Conservation (phyloP, 225 moss, liverwort and hornwort genomes). For the Straminergon stramineum region DNA sequence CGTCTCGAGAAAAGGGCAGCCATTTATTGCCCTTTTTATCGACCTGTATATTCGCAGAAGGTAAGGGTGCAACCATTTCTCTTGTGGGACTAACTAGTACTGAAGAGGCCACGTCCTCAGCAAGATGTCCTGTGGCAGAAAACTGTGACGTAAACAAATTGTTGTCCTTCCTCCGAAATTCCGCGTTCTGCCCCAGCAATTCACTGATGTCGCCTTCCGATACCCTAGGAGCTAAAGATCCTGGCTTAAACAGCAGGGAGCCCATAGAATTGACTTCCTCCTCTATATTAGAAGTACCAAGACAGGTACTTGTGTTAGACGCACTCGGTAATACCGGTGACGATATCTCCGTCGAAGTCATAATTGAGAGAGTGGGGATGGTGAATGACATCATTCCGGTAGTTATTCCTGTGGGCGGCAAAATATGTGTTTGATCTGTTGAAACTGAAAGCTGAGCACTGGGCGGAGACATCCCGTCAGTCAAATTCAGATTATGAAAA, state of each 20-base stretch:
- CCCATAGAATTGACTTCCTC: constrained; percentile 7
- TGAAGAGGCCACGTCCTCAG: constrained; percentile 58
- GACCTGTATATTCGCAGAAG: not conserved
- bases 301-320: not conserved
- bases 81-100: constrained; percentile 27
- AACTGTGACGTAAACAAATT: constrained; percentile 17
- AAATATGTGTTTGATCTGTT: constrained; percentile 8
- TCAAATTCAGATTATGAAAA: constrained; percentile 15
- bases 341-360: constrained; percentile 7
- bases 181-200: constrained; percentile 1
- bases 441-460: not conserved
- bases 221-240: not conserved
- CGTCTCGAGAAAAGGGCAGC: constrained; percentile 17
- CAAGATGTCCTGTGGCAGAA: constrained; percentile 52
- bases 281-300: constrained; percentile 22
- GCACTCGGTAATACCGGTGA: not conserved
- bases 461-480: constrained; percentile 5
- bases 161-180: constrained; percentile 1
- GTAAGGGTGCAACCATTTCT: constrained; percentile 10
- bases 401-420: constrained; percentile 10
- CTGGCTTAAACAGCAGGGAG: constrained; percentile 12
- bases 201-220: not conserved
- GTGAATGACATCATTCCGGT: constrained; percentile 13
- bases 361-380: constrained; percentile 15
- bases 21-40: constrained; percentile 1